Conservation (phyloP, 1,139 yeast genomes). For the Scheffersomyces illinoinensis region DNA sequence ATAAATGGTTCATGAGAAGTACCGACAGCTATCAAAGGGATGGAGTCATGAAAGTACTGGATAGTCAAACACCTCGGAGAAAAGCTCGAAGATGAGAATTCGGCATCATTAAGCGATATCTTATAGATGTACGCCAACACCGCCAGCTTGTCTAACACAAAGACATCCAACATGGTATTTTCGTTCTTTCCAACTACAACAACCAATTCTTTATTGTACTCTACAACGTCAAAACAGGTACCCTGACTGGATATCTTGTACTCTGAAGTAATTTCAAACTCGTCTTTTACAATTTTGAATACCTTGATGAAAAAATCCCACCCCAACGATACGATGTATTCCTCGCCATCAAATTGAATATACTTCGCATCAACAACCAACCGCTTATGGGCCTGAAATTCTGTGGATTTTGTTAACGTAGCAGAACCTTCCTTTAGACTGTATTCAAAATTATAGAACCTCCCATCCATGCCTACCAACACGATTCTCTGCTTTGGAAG, state of each 20-base stretch:
- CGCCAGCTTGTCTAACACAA: slow-evolving; percentile 19
- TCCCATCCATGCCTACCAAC: slow-evolving; percentile 45
- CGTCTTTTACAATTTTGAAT: slow-evolving; percentile 26
- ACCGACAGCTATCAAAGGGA: slow-evolving; percentile 50
- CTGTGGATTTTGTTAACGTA: slow-evolving; percentile 10
- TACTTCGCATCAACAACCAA: slow-evolving; percentile 33
- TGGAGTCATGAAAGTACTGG: slow-evolving; percentile 9
- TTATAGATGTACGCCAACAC: slow-evolving; percentile 32
- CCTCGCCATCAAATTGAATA: slow-evolving; percentile 16
- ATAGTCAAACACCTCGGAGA: slow-evolving; percentile 54
- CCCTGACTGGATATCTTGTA: slow-evolving; percentile 7
- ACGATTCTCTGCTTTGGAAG: slow-evolving; percentile 17
- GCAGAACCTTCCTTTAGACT: slow-evolving; percentile 6
- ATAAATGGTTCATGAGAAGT: slow-evolving; percentile 79
- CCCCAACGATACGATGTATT: slow-evolving; percentile 58
- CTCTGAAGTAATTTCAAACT: slow-evolving; percentile 9
- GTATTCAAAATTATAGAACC: slow-evolving; percentile 18
- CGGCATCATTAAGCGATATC: slow-evolving; percentile 72
- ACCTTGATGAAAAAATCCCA: slow-evolving; percentile 56
- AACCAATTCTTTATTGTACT: slow-evolving; percentile 28
- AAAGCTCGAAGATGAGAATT: slow-evolving; percentile 68
- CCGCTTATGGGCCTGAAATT: slow-evolving; percentile 29
- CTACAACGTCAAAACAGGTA: slow-evolving; percentile 44
- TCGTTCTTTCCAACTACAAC: slow-evolving; percentile 61
- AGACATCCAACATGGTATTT: slow-evolving; percentile 56